These are phyloP conservation scores for Suhomyces atakaporum DNA, from an alignment of 1,139 yeast genomes.

Conservation along the genomic window DNA sequence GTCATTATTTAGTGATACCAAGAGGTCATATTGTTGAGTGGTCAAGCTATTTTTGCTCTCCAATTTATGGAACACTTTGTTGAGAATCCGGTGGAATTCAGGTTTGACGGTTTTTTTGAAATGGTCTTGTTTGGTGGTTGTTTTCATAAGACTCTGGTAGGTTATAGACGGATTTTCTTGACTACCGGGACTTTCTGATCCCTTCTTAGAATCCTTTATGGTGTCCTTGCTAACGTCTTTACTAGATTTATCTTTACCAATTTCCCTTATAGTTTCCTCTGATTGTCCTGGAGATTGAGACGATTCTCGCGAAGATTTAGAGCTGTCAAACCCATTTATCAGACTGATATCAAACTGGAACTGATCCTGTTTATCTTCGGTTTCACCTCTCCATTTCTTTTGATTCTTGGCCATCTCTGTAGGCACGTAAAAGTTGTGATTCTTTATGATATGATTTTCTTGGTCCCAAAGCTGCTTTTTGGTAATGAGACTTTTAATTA, in stretches of 20 bases:
- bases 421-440: conserved; percentile 42
- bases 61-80: conserved; percentile 38
- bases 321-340: conserved; percentile 20
- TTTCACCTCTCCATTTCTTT: conserved; percentile 32
- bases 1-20: conserved; percentile 35
- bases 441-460: conserved; percentile 36
- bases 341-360: conserved; percentile 44
- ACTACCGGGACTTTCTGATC: no score
- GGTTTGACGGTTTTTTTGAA: conserved; percentile 26
- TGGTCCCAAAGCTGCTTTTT: conserved; percentile 46
- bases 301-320: conserved; percentile 17
- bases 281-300: conserved; percentile 19
- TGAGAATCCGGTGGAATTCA: conserved; percentile 36
- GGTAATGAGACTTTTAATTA: conserved; percentile 38
- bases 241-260: background rate
- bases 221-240: no score
- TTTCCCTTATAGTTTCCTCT: no score
- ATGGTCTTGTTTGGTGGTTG: conserved; percentile 26
- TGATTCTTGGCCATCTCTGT: conserved; percentile 41
- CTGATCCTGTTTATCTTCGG: conserved; percentile 18
- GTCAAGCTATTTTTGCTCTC: conserved; percentile 36
- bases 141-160: conserved; percentile 12
- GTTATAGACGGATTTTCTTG: conserved; percentile 8
- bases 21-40: conserved; percentile 38
- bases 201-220: no score